Evolutionary conservation across 1,284 basidiomycete genomes (phyloP).

Genomic region (Agroathelia rolfsii): DNA sequence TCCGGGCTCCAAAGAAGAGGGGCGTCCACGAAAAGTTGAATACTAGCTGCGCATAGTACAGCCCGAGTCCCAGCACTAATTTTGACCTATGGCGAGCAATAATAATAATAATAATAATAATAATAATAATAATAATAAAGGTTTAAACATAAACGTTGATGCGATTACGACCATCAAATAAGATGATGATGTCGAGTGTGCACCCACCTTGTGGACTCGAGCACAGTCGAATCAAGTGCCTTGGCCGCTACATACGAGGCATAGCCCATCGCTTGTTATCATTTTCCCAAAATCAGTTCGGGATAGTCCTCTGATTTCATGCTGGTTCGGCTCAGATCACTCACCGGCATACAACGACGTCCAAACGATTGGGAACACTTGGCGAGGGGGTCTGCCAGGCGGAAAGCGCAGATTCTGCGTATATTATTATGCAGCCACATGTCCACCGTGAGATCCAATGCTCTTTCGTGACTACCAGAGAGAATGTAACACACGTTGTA

Average conservation of each 20-base stretch:
- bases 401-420: constrained; percentile 32
- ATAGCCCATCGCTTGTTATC: constrained; percentile 54
- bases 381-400: constrained; percentile 36
- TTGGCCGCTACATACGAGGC: constrained; percentile 60
- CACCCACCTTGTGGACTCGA: constrained; percentile 29
- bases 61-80: constrained; percentile 41
- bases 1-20: constrained; percentile 55
- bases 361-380: constrained; percentile 55
- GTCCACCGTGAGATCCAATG: too few relatives aligned
- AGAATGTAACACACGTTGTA: constrained; percentile 36
- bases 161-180: too few relatives aligned
- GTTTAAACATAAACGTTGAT: too few relatives aligned
- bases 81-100: constrained; percentile 31
- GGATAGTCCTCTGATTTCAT: too few relatives aligned
- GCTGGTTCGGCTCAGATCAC: constrained; percentile 15
- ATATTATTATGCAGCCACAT: neutral
- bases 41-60: constrained; percentile 66
- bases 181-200: neutral
- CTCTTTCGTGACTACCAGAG: neutral
- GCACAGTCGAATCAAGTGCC: constrained; percentile 38
- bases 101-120: constrained; percentile 1
- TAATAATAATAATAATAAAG: constrained; percentile 1
- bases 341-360: constrained; percentile 36
- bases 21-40: constrained; percentile 67
- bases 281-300: too few relatives aligned